Evolutionary conservation across 768 basidiomycete genomes (phyloP), one percentile per base, ranked within the genome.

Genomic region (Postia placenta): DNA sequence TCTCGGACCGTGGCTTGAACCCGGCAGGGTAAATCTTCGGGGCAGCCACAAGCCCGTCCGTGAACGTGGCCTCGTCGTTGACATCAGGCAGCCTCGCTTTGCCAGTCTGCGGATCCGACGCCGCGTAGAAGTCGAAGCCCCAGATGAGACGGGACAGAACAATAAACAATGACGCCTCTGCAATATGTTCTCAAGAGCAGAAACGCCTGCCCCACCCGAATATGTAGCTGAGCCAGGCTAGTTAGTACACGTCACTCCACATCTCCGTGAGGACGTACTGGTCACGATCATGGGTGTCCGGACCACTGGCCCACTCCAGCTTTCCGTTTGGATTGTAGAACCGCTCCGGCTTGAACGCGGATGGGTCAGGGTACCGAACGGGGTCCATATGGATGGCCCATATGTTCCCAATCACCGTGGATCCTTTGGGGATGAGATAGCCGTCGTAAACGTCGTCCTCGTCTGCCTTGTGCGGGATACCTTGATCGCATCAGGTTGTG

Each of bases 311-410:
- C 45, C 46, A 47, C 14, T 17, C 9, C 6, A 37, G 23, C 7
- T 35, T 17, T 19, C 28, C 19, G 5, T 35, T 37, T n/a, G 14
- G 20, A 11, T 28, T 25, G 33, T 45, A 45, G 30, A 35, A 76
- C 11, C 75, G 65, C 17, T 69, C 67, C 5, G 75, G 77, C 1
- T 58, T 52, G 57, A 74, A 79, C 6, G 54, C 54, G 6, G 65
- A 55, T 4, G 77, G 73, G 39, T 74, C 56, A 1, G n/a, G n/a
- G n/a, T n/a, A n/a, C n/a, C n/a, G n/a, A n/a, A n/a, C n/a, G n/a
- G n/a, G n/a, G n/a, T n/a, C n/a, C n/a, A n/a, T n/a, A n/a, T n/a
- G n/a, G n/a, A n/a, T n/a, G n/a, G n/a, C n/a, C n/a, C n/a, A n/a
- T n/a, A n/a, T n/a, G n/a, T n/a, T n/a, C n/a, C n/a, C n/a, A n/a